Evolutionary conservation across 768 basidiomycete species (phyloP), one percentile per base, ranked within the genome.

Genomic region (Russula sp.): DNA sequence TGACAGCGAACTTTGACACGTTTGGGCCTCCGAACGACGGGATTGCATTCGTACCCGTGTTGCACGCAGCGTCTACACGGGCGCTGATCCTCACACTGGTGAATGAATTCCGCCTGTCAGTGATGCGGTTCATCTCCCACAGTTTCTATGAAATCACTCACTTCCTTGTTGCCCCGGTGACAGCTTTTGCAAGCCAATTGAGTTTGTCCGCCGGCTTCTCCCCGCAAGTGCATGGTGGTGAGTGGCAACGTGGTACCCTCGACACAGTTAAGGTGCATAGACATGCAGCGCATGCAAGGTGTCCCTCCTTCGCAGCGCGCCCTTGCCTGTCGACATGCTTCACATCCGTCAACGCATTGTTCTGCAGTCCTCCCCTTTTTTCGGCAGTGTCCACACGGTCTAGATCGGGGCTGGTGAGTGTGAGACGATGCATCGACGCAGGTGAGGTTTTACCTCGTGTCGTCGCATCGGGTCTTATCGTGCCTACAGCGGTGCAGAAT

Each of bases 151-250:
- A 20, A 18, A 11, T 48, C 5, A 13, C 70, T 6, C 59, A 80
- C 85, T 83, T 87, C 86, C 72, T 86, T 86, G 70, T 87, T 87
- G 68, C 85, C 85, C 65, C 80, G 80, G 32, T 84, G 80, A 72
- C 86, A 87, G 56, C 75, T 81, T 67, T 80, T 78, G 72, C 85
- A 87, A 2, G 85, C 84, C 61, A 83, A 62, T 69, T 85, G 86
- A 44, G 80, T 83, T 42, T 84, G 79, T 64, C 85, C 84, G 69
- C 70, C 63, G 40, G 74, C 73, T 64, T 72, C 75, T 24, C 74
- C 63, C 9, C 26, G 50, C 28, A 40, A 3, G 70, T 51, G 77
- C 73, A 65, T 26, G 18, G 55, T 22, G 5, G 28, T 3, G 24
- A 61, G 57, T n/a, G 36, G 26, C 16, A 22, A 7, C 14, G 71